phyloP scores from a whole-genome alignment of 2,329 filamentous ascomycete species.

The Ophiostoma quercus region DNA sequence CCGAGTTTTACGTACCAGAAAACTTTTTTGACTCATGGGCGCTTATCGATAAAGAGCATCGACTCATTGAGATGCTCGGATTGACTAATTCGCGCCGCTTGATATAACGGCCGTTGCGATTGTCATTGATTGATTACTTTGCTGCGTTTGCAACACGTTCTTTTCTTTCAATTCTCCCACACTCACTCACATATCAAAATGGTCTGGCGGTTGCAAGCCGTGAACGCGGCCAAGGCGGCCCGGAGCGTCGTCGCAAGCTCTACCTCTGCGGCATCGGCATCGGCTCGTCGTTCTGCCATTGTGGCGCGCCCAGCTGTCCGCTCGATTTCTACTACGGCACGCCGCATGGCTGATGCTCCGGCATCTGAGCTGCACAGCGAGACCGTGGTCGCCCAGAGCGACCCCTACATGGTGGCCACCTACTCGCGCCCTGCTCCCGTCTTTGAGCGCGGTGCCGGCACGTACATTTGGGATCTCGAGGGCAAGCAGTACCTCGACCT shows the following conservation, averaged over 20 bases:
- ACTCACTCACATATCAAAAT: background rate
- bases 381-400: constrained; percentile 66
- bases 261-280: background rate
- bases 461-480: constrained; percentile 85
- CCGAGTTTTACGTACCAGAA: constrained; percentile 1
- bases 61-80: background rate
- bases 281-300: constrained; percentile 12
- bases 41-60: constrained; percentile 24
- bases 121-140: background rate
- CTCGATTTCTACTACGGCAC: background rate
- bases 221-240: constrained; percentile 22
- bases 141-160: background rate
- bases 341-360: background rate
- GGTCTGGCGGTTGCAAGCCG: constrained; percentile 22
- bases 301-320: constrained; percentile 17
- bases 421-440: constrained; percentile 87
- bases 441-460: constrained; percentile 82
- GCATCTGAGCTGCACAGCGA: constrained; percentile 45
- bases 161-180: background rate
- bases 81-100: constrained; percentile 2
- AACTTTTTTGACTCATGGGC: constrained; percentile 22
- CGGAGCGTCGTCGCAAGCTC: constrained; percentile 15
- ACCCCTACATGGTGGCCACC: constrained; percentile 90
- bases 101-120: background rate
- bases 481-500: constrained; percentile 88